Conservation (phyloP, 352 stramenopile species). For the Phytopythium litorale region DNA sequence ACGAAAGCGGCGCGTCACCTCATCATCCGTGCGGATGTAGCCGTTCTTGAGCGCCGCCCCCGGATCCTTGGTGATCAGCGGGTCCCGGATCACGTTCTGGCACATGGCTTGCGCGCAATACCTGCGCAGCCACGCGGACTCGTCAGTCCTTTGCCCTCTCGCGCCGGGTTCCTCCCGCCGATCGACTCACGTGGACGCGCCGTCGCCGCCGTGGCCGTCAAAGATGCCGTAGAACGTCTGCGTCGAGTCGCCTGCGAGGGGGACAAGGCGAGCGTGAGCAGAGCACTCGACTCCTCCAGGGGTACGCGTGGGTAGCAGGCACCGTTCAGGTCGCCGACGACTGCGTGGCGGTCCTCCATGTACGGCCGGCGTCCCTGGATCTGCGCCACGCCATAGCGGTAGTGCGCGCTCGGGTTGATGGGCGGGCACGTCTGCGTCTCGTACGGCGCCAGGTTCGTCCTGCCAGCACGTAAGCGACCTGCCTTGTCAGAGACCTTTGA, state of each 20-base stretch:
- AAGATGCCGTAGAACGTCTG: constrained; percentile 93
- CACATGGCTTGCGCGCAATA: constrained; percentile 83
- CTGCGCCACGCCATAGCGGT: constrained; percentile 78
- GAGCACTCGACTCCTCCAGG: neutral
- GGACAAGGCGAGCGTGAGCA: neutral
- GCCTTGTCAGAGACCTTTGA: no score
- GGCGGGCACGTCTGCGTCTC: constrained; percentile 72
- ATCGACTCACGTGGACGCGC: constrained; percentile 78
- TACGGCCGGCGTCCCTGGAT: constrained; percentile 85
- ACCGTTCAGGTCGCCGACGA: constrained; percentile 68
- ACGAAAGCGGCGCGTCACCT: constrained; percentile 24
- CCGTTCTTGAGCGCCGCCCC: constrained; percentile 69
- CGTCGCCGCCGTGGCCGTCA: constrained; percentile 90
- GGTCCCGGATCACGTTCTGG: constrained; percentile 79
- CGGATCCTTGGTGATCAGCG: constrained; percentile 60
- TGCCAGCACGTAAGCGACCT: constrained; percentile 1
- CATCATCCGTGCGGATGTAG: constrained; percentile 75
- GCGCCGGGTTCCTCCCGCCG: no score
- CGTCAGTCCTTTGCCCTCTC: neutral
- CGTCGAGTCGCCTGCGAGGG: constrained; percentile 42
- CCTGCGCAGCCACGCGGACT: constrained; percentile 19
- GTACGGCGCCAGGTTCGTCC: constrained; percentile 44
- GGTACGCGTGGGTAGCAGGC: neutral
- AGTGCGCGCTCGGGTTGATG: constrained; percentile 71
- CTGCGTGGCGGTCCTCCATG: constrained; percentile 90